These are phyloP conservation scores for Aspergillus carlsbadensis DNA, from an alignment of 495 filamentous ascomycete species.

Conservation along the genomic window DNA sequence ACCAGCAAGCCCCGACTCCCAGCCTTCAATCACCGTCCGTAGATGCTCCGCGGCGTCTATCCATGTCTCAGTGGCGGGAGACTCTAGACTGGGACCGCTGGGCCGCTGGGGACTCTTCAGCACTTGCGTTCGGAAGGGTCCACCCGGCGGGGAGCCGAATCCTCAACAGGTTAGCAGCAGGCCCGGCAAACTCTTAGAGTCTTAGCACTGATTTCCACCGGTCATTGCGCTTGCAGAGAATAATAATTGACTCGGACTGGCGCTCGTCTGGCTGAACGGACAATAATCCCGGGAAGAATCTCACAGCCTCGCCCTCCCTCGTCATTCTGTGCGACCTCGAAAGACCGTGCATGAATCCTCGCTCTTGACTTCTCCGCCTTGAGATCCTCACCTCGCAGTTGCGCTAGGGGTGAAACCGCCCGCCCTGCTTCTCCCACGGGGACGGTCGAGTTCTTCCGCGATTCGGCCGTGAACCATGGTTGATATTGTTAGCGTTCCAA, in stretches of 20 bases:
- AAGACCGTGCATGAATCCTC: too few species aligned
- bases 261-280: background rate
- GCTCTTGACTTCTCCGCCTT: background rate
- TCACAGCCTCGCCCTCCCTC: background rate
- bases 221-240: constrained; percentile 17
- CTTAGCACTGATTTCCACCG: background rate
- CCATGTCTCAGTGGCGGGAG: too few species aligned
- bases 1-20: too few species aligned
- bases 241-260: constrained; percentile 10
- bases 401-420: background rate
- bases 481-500: constrained; percentile 22
- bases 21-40: too few species aligned
- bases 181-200: background rate
- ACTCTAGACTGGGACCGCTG: background rate
- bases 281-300: background rate
- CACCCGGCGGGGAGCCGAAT: background rate
- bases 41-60: too few species aligned
- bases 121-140: background rate
- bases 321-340: background rate
- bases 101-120: background rate
- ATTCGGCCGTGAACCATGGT: constrained; percentile 17
- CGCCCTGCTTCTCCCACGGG: too few species aligned
- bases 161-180: background rate
- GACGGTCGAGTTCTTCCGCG: background rate
- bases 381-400: background rate